Percentiles rank a stretch among this genome's conserved stretches.
Evolutionary conservation across 1,284 basidiomycete genomes (phyloP).

Genomic region (Malassezia furfur): DNA sequence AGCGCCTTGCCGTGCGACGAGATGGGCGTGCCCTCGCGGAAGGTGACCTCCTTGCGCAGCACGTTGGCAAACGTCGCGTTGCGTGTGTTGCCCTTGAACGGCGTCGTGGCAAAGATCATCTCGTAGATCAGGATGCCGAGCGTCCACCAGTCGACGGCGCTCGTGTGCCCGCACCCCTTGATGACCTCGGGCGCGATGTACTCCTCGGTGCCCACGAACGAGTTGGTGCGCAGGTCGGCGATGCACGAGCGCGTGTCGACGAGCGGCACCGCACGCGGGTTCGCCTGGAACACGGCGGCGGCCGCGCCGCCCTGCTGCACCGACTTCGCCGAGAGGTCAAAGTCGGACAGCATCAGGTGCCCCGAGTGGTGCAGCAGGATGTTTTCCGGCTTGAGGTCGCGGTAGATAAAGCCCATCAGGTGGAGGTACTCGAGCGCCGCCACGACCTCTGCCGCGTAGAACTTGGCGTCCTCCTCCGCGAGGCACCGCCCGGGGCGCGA

Average conservation of each 20-base stretch:
- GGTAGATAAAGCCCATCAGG: conserved; percentile 97
- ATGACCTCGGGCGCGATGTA: conserved; percentile 99
- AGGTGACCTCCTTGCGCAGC: conserved; percentile 72
- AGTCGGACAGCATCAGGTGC: conserved; percentile 98
- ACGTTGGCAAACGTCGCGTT: conserved; percentile 96
- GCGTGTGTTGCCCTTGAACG: conserved; percentile 92
- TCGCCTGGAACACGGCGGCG: conserved; percentile 76
- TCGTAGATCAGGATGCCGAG: conserved; percentile 96
- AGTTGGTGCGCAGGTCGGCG: conserved; percentile 93
- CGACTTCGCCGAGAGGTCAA: conserved; percentile 94
- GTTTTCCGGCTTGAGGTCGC: conserved; percentile 98
- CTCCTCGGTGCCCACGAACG: conserved; percentile 97
- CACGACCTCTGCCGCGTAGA: conserved; percentile 97
- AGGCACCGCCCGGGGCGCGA: conserved; percentile 91
- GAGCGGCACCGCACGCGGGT: conserved; percentile 79
- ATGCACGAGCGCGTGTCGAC: conserved; percentile 97
- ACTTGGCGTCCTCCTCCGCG: conserved; percentile 84
- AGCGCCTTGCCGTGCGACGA: conserved; percentile 71
- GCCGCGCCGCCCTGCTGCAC: conserved; percentile 65
- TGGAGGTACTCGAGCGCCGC: conserved; percentile 97
- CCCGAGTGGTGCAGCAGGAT: conserved; percentile 97
- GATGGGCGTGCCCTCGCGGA: conserved; percentile 75
- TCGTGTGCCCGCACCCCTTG: conserved; percentile 90
- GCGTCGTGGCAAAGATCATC: conserved; percentile 98
- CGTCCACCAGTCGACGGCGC: conserved; percentile 99